Conservation (phyloP, 805 yeast genomes). For the Candida bentonensis region DNA sequence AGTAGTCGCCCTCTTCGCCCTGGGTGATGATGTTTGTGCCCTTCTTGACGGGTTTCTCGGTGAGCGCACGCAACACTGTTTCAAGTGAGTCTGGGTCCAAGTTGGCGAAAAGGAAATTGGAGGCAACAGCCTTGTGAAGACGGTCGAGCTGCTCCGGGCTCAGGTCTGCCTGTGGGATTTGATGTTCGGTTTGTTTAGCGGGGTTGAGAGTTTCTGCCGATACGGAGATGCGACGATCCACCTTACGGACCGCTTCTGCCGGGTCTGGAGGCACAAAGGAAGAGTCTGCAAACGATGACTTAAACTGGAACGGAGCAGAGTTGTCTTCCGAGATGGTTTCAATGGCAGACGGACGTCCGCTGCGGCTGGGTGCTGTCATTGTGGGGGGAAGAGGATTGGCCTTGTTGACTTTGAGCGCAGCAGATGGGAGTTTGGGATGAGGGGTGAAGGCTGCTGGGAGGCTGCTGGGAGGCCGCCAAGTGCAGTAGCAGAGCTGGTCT, state of each 20-base stretch:
- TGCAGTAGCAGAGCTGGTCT: too few relatives aligned
- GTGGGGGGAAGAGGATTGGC: too few relatives aligned
- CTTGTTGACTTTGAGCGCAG: too few relatives aligned
- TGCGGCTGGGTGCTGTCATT: too few relatives aligned
- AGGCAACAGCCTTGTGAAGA: constrained; percentile 55
- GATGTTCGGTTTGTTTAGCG: not conserved
- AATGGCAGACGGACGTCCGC: too few relatives aligned
- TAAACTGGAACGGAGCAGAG: not conserved
- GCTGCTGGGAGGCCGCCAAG: too few relatives aligned
- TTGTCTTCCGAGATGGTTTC: constrained; percentile 1
- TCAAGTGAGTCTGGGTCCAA: constrained; percentile 65
- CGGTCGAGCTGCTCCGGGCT: constrained; percentile 43
- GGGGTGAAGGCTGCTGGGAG: too few relatives aligned
- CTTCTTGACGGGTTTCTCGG: constrained; percentile 47
- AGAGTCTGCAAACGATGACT: not conserved
- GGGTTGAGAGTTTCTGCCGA: constrained; percentile 4
- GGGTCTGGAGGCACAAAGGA: not conserved
- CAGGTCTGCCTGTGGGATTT: not conserved
- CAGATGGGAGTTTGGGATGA: too few relatives aligned
- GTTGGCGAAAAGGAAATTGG: constrained; percentile 73
- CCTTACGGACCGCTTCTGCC: not conserved
- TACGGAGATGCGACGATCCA: constrained; percentile 6
- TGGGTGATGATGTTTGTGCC: constrained; percentile 64
- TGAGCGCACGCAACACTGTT: constrained; percentile 72
- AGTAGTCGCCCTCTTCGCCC: constrained; percentile 91